These are phyloP conservation scores for Roridomyces roridus DNA, from an alignment of 768 basidiomycete genomes.

Conservation along the genomic window DNA sequence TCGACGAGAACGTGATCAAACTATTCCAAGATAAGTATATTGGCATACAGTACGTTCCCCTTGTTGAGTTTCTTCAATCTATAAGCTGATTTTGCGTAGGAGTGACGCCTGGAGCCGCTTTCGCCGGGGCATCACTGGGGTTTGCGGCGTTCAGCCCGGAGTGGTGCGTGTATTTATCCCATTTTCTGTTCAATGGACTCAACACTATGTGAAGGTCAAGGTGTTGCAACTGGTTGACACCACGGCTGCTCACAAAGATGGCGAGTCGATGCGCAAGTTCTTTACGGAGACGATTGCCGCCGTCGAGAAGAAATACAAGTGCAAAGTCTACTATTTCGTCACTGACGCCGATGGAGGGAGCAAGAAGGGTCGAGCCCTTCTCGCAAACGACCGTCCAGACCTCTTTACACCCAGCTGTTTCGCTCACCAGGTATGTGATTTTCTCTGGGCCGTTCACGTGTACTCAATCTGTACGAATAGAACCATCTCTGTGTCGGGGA, in stretches of 20 bases:
- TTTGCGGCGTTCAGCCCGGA: background rate
- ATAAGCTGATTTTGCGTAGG: background rate
- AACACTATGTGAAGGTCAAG: background rate
- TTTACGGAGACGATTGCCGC: constrained; percentile 7
- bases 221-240: constrained; percentile 9
- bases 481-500: constrained; percentile 16
- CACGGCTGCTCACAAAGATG: constrained; percentile 10
- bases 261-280: background rate
- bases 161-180: background rate
- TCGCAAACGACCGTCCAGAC: background rate
- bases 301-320: constrained; percentile 5
- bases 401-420: constrained; percentile 12
- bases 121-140: too few relatives aligned
- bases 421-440: constrained; percentile 11
- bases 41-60: constrained; percentile 1
- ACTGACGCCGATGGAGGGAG: constrained; percentile 20
- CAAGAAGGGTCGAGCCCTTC: constrained; percentile 11
- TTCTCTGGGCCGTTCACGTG: background rate
- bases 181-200: background rate
- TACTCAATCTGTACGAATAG: background rate
- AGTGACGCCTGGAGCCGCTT: constrained; percentile 11
- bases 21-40: background rate
- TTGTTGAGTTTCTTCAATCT: background rate
- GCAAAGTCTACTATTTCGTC: constrained; percentile 2
- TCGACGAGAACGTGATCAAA: background rate